Evolutionary conservation across 2,329 filamentous ascomycete genomes (phyloP).

Genomic region (Dothideomycetes sp.): DNA sequence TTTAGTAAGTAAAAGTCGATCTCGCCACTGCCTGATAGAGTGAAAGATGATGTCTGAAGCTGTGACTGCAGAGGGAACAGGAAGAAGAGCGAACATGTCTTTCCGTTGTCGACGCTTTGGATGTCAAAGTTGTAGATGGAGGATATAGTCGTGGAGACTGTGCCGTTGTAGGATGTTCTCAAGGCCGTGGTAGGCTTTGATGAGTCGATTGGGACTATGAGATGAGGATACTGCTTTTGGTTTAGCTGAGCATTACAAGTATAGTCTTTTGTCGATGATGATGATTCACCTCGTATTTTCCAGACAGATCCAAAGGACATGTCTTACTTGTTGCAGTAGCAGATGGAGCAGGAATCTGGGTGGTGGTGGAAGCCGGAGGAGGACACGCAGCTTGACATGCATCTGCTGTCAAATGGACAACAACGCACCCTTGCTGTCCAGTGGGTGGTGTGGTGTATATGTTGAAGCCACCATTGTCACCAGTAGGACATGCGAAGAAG

Average conservation of each 20-base stretch:
- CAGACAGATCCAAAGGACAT: slow-evolving; percentile 10
- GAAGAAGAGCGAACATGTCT: slow-evolving; percentile 55
- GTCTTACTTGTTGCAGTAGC: slow-evolving; percentile 9
- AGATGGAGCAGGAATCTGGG: slow-evolving; percentile 29
- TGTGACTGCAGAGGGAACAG: slow-evolving; percentile 47
- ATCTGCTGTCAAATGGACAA: slow-evolving; percentile 35
- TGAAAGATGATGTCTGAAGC: slow-evolving; percentile 50
- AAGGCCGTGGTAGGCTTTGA: slow-evolving; percentile 38
- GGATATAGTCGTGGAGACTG: slow-evolving; percentile 41
- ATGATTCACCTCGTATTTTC: slow-evolving; percentile 9
- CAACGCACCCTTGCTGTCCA: slow-evolving; percentile 37
- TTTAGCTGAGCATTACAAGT: not conserved
- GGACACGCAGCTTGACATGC: slow-evolving; percentile 22
- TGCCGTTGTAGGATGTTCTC: slow-evolving; percentile 46
- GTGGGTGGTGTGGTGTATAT: slow-evolving; percentile 36
- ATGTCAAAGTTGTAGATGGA: slow-evolving; percentile 63
- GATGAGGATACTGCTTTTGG: slow-evolving; percentile 41
- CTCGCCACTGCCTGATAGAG: slow-evolving; percentile 40
- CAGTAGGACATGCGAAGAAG: slow-evolving; percentile 53
- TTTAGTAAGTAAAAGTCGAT: slow-evolving; percentile 35
- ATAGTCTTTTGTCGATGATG: not conserved
- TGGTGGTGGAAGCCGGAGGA: slow-evolving; percentile 34
- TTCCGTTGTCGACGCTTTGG: slow-evolving; percentile 39
- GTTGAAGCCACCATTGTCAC: slow-evolving; percentile 43
- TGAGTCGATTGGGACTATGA: slow-evolving; percentile 51